These are phyloP conservation scores for Cystofilobasidium bisporidii DNA, from an alignment of 768 basidiomycete species.

Conservation along the genomic window DNA sequence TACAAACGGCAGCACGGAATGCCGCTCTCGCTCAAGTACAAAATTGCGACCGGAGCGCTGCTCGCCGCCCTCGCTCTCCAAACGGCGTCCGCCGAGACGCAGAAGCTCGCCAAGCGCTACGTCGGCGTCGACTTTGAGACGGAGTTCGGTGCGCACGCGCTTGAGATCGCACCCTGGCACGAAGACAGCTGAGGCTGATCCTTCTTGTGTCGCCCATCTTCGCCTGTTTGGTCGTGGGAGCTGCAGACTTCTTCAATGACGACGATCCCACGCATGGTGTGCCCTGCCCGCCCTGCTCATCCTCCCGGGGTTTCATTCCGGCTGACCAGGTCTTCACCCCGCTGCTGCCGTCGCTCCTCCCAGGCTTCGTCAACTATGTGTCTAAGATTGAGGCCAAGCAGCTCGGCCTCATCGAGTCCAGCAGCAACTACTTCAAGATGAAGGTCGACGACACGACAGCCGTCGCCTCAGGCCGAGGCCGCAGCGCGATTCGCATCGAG, in stretches of 20 bases:
- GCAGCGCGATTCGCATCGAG: slow-evolving; percentile 37
- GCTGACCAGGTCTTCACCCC: slow-evolving; percentile 2
- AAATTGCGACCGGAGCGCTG: neutral
- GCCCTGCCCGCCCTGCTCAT: slow-evolving; percentile 19
- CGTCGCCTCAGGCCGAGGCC: slow-evolving; percentile 34
- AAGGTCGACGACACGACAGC: slow-evolving; percentile 32
- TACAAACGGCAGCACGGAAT: neutral
- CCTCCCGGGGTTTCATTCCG: too few species aligned
- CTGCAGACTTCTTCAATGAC: slow-evolving; percentile 36
- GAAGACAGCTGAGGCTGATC: too few species aligned
- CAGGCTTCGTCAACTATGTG: slow-evolving; percentile 34
- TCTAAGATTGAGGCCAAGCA: slow-evolving; percentile 31
- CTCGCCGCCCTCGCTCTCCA: neutral
- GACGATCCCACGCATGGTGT: slow-evolving; percentile 37
- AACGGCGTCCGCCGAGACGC: neutral
- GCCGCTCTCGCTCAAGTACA: neutral
- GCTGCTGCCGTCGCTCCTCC: neutral
- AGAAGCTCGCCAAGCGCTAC: slow-evolving; percentile 36
- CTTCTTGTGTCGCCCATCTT: too few species aligned
- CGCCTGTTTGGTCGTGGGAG: too few species aligned
- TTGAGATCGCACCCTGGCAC: too few species aligned
- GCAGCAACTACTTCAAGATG: slow-evolving; percentile 35
- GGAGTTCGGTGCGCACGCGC: slow-evolving; percentile 35
- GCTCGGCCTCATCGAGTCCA: slow-evolving; percentile 29
- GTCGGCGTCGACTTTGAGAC: slow-evolving; percentile 34